Conservation (phyloP, 2,329 filamentous ascomycete species). For the Anisogramma anomala region DNA sequence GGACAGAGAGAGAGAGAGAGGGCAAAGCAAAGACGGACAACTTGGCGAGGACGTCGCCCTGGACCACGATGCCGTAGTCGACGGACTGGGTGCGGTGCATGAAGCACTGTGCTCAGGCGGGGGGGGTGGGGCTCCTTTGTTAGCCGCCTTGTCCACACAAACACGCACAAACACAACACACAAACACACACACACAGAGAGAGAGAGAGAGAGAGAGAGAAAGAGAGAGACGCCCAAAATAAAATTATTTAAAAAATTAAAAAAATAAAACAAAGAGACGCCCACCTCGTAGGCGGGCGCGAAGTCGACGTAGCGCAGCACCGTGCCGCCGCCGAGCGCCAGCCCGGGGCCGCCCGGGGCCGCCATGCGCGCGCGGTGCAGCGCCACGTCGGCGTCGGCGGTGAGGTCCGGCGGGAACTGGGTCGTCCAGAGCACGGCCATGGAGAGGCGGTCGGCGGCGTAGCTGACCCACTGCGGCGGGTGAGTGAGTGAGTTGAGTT, state of each 20-base stretch:
- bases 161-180: too few relatives aligned
- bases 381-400: constrained; percentile 31
- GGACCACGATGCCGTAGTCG: constrained; percentile 38
- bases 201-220: too few relatives aligned
- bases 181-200: too few relatives aligned
- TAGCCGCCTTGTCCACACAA: too few relatives aligned
- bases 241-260: too few relatives aligned
- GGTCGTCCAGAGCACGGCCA: constrained; percentile 14
- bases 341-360: constrained; percentile 32
- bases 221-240: too few relatives aligned
- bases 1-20: too few relatives aligned
- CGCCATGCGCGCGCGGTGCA: constrained; percentile 32
- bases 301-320: constrained; percentile 37
- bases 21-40: background rate
- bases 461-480: constrained; percentile 8
- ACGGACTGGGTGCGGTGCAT: constrained; percentile 38
- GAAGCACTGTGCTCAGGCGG: constrained; percentile 17
- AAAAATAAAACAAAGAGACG: background rate
- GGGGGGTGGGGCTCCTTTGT: too few relatives aligned
- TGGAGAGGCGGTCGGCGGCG: constrained; percentile 11
- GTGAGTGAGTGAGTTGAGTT: background rate
- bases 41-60: constrained; percentile 15
- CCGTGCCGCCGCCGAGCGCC: constrained; percentile 31
- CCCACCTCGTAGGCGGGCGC: constrained; percentile 24
- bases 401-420: constrained; percentile 14